Base-by-base conservation (phyloP, 495 filamentous ascomycete genomes). In the Extremus antarcticus region DNA sequence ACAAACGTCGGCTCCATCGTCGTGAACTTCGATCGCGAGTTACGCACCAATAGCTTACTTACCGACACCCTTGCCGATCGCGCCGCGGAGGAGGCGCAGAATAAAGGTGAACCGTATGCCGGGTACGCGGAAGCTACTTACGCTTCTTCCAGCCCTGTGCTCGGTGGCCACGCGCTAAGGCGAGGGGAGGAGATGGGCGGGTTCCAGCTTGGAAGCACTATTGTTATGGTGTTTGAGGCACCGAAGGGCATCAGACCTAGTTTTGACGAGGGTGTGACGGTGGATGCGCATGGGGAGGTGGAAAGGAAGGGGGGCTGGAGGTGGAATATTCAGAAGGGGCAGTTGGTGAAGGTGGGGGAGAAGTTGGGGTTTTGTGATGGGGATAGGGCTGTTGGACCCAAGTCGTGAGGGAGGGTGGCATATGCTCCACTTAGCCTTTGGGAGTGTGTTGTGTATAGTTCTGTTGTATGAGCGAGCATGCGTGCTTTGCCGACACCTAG, bases 1-100 rank as follows among this genome's bases (percentile, higher is more conserved):
- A 99, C 92, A n/a, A 99, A 99, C 65, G 92, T 99, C 46, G 92
- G 92, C 49, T 91, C 86, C 40, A 97, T 99, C 71, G 86, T 86
- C 68, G 82, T 99, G 72, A 95, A 99, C 71, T 99, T 99, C 66
- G 92, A 99, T 68, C 76, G 82, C 54, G 94, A 99, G 67, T 73
- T 99, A 52, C 81, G 90, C 51, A 99, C 92, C 29, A 99, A 99
- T 69, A 86, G 81, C 57, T 74, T 97, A 32, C 81, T 83, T 0
- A 94, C 90, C 9, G 90, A 97, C 62, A 97, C 91, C 0, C 87
- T 79, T 13, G 92, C 90, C 17, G 87, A 94, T 60, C 72, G 77
- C 56, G 88, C 86, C 2, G 89, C 89, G 2, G 85, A 86, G 55
- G 76, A 84, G 59, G 91, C 92, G 13, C 71, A 82, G 22, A 74